Evolutionary conservation across 108 stramenopile species (phyloP).

Genomic region (Skeletonema grethae): DNA sequence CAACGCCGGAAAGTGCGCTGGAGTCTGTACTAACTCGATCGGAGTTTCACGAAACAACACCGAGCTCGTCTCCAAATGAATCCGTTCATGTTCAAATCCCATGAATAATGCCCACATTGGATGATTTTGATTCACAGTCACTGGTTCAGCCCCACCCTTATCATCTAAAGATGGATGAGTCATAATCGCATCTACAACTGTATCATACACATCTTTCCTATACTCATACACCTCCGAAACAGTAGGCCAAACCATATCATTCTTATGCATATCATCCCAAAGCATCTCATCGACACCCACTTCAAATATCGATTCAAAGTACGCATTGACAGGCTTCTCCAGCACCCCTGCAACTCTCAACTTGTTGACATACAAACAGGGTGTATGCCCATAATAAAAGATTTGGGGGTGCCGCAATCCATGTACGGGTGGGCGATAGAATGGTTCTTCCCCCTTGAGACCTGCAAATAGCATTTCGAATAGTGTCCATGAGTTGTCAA

Average conservation of each 20-base stretch:
- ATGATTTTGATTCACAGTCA: constrained; percentile 66
- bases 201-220: constrained; percentile 75
- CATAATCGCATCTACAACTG: constrained; percentile 76
- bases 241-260: constrained; percentile 91
- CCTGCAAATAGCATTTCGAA: constrained; percentile 90
- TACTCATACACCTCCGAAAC: constrained; percentile 88
- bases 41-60: constrained; percentile 93
- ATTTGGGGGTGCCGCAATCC: constrained; percentile 89
- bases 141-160: constrained; percentile 36
- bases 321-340: constrained; percentile 69
- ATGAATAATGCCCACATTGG: constrained; percentile 92
- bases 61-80: constrained; percentile 95
- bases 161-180: constrained; percentile 75
- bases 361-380: constrained; percentile 93
- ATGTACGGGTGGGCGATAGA: constrained; percentile 86
- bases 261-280: constrained; percentile 94
- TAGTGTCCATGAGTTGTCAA: constrained; percentile 93
- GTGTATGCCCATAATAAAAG: constrained; percentile 96
- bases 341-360: constrained; percentile 86
- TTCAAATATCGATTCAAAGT: constrained; percentile 93
- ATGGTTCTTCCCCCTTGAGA: constrained; percentile 89
- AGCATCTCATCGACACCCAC: constrained; percentile 97
- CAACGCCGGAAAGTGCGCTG: constrained; percentile 77
- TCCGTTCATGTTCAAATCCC: constrained; percentile 95
- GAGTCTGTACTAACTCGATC: constrained; percentile 75